A percentile compares a stretch with the other conserved stretches of the same genome.
phyloP scores from a whole-genome alignment of 352 stramenopile genomes.

The Plasmopara viticola region DNA sequence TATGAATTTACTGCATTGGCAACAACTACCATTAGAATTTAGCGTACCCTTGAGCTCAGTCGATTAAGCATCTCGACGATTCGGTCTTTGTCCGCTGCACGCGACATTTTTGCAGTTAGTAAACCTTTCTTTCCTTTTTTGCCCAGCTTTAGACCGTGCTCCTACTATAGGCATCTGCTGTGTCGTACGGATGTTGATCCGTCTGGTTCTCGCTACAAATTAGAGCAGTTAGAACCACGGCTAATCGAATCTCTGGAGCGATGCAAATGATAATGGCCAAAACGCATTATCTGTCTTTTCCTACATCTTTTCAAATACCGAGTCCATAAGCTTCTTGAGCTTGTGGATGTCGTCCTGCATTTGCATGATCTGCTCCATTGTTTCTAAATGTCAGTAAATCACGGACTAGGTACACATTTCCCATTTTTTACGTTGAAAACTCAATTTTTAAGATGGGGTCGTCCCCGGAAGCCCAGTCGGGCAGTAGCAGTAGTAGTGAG shows the following conservation, averaged over 20 bases:
- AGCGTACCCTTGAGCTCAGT: slow-evolving; percentile 63
- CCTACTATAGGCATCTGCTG: slow-evolving; percentile 68
- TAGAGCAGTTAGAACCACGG: neutral
- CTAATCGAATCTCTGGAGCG: neutral
- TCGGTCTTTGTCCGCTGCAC: slow-evolving; percentile 75
- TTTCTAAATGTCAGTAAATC: neutral
- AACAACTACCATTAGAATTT: too few species aligned
- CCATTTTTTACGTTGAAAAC: too few species aligned
- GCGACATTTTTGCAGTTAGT: neutral
- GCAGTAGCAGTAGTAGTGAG: slow-evolving; percentile 67
- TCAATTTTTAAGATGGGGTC: slow-evolving; percentile 31
- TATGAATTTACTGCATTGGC: neutral
- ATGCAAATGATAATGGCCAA: too few species aligned
- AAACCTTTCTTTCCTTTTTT: neutral
- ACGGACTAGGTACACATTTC: too few species aligned
- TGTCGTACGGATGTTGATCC: slow-evolving; percentile 52
- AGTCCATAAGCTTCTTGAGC: slow-evolving; percentile 89
- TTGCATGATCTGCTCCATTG: slow-evolving; percentile 87
- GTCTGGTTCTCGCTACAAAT: slow-evolving; percentile 48
- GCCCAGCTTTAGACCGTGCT: neutral
- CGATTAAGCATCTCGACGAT: slow-evolving; percentile 87
- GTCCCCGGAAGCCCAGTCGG: slow-evolving; percentile 46
- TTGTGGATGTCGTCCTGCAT: slow-evolving; percentile 90
- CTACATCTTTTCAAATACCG: slow-evolving; percentile 34
- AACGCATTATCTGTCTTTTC: too few species aligned